Base-by-base conservation (phyloP, 306 rosid species). In the Erythrophleum fordii region DNA sequence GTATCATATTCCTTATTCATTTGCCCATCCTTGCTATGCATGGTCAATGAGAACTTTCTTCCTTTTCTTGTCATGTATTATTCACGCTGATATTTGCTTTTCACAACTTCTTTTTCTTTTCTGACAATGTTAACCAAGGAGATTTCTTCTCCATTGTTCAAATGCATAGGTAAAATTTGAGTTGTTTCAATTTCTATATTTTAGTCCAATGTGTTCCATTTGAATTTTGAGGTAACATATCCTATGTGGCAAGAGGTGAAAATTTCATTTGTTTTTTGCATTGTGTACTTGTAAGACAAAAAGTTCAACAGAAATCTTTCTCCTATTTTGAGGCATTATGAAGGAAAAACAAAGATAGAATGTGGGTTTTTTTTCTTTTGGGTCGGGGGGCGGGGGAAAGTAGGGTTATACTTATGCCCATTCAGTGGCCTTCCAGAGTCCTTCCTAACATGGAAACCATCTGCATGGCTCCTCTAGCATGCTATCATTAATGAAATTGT, bases 401-500 rank as follows among this genome's bases (percentile, higher is more conserved):
- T 3, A 5, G 42, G 42, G 2, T 39, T 39, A 2, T 68, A 48
- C 56, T 59, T 31, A 31, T 31, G 34, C 34, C 34, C 34, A 31
- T 31, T 48, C 5, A 48, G 53, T 14, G 53, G n/a, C n/a, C n/a
- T 72, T 41, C 44, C 51, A 34, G 56, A 72, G 51, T 23, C 61
- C 22, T 59, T 25, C 35, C 25, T 26, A 55, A 51, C 73, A 60
- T 25, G 13, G 10, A n/a, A 45, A 18, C 18, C 13, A 42, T 76
- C 61, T 61, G 48, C 52, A 46, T 61, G 39, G 73, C 17, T 35
- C 11, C 18, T 64, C 35, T 73, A 62, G 53, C 56, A 14, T 56
- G 61, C 34, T 39, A 37, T 78, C 48, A 55, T 83, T 72, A 55
- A 73, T 56, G 29, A 55, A 7, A 41, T 58, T 67, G 31, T 64